A percentile compares a stretch with the other conserved stretches of the same genome.
These are phyloP conservation scores for Mycena pura DNA, from an alignment of 768 basidiomycete species.

Conservation along the genomic window DNA sequence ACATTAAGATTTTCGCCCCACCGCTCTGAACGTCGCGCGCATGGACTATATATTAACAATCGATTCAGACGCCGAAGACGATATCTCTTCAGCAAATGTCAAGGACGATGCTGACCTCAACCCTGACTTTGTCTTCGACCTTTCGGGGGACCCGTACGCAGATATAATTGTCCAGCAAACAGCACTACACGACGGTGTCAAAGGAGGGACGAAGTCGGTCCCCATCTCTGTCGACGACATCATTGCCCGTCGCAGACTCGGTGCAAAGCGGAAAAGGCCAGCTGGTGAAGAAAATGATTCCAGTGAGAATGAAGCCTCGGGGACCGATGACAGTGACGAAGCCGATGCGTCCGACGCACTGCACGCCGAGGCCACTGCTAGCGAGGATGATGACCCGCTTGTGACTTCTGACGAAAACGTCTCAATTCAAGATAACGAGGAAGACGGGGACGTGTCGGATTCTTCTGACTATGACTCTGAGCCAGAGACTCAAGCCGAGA, in stretches of 20 bases:
- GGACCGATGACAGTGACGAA: constrained; percentile 37
- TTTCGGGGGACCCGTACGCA: constrained; percentile 71
- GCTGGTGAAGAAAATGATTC: constrained; percentile 41
- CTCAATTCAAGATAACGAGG: constrained; percentile 28
- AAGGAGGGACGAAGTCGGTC: constrained; percentile 69
- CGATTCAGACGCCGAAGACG: constrained; percentile 78
- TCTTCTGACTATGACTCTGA: constrained; percentile 42
- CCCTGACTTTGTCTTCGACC: constrained; percentile 84
- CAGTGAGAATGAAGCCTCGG: constrained; percentile 45
- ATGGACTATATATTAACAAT: constrained; percentile 83
- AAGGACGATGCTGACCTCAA: constrained; percentile 71
- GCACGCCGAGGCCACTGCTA: constrained; percentile 38
- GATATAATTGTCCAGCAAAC: constrained; percentile 54
- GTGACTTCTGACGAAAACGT: constrained; percentile 37
- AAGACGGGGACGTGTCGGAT: constrained; percentile 26
- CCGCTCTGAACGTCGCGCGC: neutral
- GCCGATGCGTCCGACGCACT: constrained; percentile 30
- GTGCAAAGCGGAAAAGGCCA: constrained; percentile 69
- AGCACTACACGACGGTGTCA: constrained; percentile 62
- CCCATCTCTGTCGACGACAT: constrained; percentile 94
- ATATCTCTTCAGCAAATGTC: constrained; percentile 34
- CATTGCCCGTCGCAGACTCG: constrained; percentile 72
- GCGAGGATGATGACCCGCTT: constrained; percentile 37
- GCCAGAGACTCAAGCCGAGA: constrained; percentile 67
- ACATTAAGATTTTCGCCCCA: neutral